phyloP scores from a whole-genome alignment of 2,329 filamentous ascomycete species.

The Sphaerulina musiva region DNA sequence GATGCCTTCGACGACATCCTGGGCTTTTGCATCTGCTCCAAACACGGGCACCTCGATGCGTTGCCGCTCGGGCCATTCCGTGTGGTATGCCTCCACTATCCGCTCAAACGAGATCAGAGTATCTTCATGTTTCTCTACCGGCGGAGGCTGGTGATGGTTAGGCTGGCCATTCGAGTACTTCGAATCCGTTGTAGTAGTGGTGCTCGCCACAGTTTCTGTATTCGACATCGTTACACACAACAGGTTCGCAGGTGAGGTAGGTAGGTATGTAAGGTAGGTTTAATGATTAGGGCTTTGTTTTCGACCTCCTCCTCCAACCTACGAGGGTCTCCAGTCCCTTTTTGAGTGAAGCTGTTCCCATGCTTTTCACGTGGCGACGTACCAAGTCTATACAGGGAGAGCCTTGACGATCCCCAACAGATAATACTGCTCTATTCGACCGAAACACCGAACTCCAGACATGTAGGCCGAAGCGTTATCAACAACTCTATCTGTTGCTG shows the following conservation, averaged over 20 bases:
- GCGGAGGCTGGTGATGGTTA: not conserved
- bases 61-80: constrained; percentile 1
- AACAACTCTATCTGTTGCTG: not conserved
- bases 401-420: not conserved
- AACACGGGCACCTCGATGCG: not conserved
- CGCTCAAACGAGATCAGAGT: constrained; percentile 1
- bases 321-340: too few species aligned
- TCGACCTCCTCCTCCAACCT: too few species aligned
- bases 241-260: not conserved
- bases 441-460: not conserved
- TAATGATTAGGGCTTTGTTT: too few species aligned
- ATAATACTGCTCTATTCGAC: not conserved
- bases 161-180: not conserved
- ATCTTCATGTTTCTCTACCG: not conserved
- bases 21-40: not conserved
- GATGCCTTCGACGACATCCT: constrained; percentile 3
- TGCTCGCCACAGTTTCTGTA: not conserved
- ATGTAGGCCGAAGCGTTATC: not conserved
- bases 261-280: too few species aligned
- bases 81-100: not conserved
- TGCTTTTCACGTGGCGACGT: not conserved
- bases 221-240: not conserved
- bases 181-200: not conserved
- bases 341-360: too few species aligned
- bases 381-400: not conserved